phyloP scores from a whole-genome alignment of 257 asterid species.

The Solanum sejunctum region DNA sequence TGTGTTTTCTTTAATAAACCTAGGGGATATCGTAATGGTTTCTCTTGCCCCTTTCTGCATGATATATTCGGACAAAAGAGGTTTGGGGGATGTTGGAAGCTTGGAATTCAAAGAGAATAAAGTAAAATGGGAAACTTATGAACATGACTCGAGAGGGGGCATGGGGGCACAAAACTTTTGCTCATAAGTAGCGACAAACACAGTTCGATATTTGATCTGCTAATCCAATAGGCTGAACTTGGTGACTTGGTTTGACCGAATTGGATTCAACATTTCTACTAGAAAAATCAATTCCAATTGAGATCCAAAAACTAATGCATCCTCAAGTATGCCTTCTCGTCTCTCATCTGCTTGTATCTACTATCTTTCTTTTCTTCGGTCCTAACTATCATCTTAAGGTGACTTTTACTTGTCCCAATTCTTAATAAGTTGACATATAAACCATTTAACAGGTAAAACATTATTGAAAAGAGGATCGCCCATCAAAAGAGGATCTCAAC shows the following conservation, averaged over 20 bases:
- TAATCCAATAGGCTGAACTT: too few relatives aligned
- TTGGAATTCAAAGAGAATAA: slow-evolving; percentile 18
- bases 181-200: too few relatives aligned
- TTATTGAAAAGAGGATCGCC: background rate
- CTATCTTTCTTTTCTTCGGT: background rate
- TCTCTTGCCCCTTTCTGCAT: slow-evolving; percentile 18
- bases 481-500: background rate
- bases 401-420: background rate
- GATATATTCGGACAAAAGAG: slow-evolving; percentile 3
- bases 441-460: background rate
- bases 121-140: background rate
- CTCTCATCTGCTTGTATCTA: background rate
- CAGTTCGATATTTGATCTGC: too few relatives aligned
- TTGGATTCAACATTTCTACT: too few relatives aligned
- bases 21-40: slow-evolving; percentile 26
- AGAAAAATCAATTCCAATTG: too few relatives aligned
- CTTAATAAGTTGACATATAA: background rate
- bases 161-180: too few relatives aligned
- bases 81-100: slow-evolving; percentile 1
- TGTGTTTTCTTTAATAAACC: slow-evolving; percentile 13
- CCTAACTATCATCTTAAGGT: background rate
- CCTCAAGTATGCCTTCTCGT: too few relatives aligned
- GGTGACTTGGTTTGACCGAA: too few relatives aligned
- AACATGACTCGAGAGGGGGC: background rate
- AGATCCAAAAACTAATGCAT: too few relatives aligned